Base-by-base conservation (phyloP, 2,329 filamentous ascomycete genomes). In the Didymosphaeria variabile region DNA sequence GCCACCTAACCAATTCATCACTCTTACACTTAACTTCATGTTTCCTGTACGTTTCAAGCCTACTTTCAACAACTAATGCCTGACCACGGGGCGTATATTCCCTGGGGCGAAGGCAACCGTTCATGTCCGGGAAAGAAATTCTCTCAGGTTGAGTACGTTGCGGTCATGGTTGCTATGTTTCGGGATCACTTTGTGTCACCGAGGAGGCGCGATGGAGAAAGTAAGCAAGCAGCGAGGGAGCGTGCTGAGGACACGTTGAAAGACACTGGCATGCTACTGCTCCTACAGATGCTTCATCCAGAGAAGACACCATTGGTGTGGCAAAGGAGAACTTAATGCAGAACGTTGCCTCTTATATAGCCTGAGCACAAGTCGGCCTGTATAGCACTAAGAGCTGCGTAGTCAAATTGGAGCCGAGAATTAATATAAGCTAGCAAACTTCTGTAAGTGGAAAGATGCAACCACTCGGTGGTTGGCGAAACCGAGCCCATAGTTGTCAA, bases 71-170 rank as follows among this genome's bases (percentile, higher is more conserved):
- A n/a, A n/a, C n/a, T n/a, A n/a, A 23, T 46, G 7, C 46, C 47
- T 4, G 13, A 21, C 34, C 21, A 58, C 8, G 61, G 57, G 8
- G n/a, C 51, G 10, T 67, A 49, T 57, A 46, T 74, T 34, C 65
- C 75, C 0, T 79, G 75, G 75, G 56, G 63, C 36, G 68, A 70
- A 31, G 76, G 75, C 2, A 63, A 67, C 9, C 65, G 73, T 15
- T 58, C 63, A 21, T 78, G 73, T 60, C 72, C 73, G 5, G 76
- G 77, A 1, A 69, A 69, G 56, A 78, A 75, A 58, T 77, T 79
- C 63, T 67, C 72, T 12, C 75, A 78, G 53, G 75, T 78, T 6
- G 77, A 79, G 53, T 70, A 73, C 52, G 75, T 77, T 23, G 75
- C 74, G 12, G 68, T 73, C 4, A 62, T 78, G 32, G 63, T 64